These are phyloP conservation scores for Cordyceps farinosa DNA, from an alignment of 2,329 filamentous ascomycete species.

Conservation along the genomic window DNA sequence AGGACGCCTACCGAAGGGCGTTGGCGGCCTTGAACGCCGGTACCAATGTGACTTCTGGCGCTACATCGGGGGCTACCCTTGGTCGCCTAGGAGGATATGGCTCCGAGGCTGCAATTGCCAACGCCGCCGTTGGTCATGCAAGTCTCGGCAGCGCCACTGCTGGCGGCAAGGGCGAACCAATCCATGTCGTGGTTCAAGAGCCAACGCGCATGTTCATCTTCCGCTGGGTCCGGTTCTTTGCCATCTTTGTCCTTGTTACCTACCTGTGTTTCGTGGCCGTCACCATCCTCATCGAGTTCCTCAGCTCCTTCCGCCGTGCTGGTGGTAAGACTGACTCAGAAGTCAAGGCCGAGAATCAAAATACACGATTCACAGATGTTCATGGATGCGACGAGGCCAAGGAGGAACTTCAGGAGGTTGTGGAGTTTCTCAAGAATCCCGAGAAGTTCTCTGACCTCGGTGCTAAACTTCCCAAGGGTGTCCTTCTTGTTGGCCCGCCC, in stretches of 20 bases:
- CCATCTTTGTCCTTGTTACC: slow-evolving; percentile 71
- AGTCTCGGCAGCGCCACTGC: slow-evolving; percentile 34
- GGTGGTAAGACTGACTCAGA: slow-evolving; percentile 72
- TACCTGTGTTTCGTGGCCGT: slow-evolving; percentile 79
- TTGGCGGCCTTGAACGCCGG: slow-evolving; percentile 42
- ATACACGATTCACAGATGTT: slow-evolving; percentile 84
- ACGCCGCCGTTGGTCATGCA: slow-evolving; percentile 24
- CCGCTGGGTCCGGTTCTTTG: slow-evolving; percentile 84
- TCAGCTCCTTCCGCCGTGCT: slow-evolving; percentile 70
- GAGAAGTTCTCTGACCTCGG: slow-evolving; percentile 91
- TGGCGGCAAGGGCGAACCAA: slow-evolving; percentile 76
- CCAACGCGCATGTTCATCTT: slow-evolving; percentile 75
- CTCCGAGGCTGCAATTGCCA: slow-evolving; percentile 29
- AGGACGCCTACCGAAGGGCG: slow-evolving; percentile 75
- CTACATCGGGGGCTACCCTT: slow-evolving; percentile 23
- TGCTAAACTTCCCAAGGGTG: slow-evolving; percentile 94
- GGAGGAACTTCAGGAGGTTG: slow-evolving; percentile 93
- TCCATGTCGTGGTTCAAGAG: slow-evolving; percentile 95
- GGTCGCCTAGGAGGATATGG: slow-evolving; percentile 28
- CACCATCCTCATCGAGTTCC: slow-evolving; percentile 76
- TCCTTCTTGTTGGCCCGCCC: slow-evolving; percentile 89
- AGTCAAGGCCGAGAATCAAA: slow-evolving; percentile 90
- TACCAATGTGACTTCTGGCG: slow-evolving; percentile 26
- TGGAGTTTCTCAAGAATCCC: slow-evolving; percentile 92
- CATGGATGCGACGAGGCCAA: slow-evolving; percentile 98